phyloP scores from a whole-genome alignment of 2,329 filamentous ascomycete species.

The Shiraia bambusicola region DNA sequence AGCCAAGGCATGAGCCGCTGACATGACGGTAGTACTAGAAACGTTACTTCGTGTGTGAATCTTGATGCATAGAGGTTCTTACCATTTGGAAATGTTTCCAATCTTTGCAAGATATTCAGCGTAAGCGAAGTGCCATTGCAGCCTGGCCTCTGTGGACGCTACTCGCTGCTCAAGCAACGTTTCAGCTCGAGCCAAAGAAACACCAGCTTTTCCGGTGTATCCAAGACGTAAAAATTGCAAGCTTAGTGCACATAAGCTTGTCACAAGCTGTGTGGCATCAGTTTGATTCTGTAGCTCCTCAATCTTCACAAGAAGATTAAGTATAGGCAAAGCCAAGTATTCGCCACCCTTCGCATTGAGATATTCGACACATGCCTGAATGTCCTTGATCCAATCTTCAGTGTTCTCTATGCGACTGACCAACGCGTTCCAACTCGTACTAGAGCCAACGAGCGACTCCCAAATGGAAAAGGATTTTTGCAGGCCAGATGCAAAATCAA shows the following conservation, averaged over 20 bases:
- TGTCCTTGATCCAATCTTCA: constrained; percentile 52
- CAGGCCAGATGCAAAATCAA: constrained; percentile 27
- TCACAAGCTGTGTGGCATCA: constrained; percentile 45
- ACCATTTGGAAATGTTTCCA: constrained; percentile 65
- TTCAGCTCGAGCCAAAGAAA: constrained; percentile 61
- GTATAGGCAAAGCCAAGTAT: constrained; percentile 50
- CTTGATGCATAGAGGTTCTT: constrained; percentile 4
- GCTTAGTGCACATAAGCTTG: constrained; percentile 51
- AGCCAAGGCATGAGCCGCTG: constrained; percentile 33
- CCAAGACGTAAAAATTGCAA: constrained; percentile 61
- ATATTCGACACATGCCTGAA: constrained; percentile 58
- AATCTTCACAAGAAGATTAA: constrained; percentile 52
- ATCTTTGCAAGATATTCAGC: constrained; percentile 73
- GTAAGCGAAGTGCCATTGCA: constrained; percentile 68
- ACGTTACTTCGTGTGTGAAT: constrained; percentile 13
- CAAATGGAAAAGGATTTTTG: constrained; percentile 39
- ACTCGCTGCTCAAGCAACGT: constrained; percentile 47
- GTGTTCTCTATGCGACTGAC: constrained; percentile 52
- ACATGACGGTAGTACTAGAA: constrained; percentile 31
- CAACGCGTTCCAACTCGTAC: constrained; percentile 43
- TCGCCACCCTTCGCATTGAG: constrained; percentile 60
- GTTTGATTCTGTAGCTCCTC: constrained; percentile 48
- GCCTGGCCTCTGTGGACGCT: constrained; percentile 48
- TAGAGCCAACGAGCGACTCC: constrained; percentile 40
- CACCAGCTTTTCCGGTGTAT: constrained; percentile 59